Evolutionary conservation across 2,329 filamentous ascomycete species (phyloP).

Genomic region (Cercospora zeina): DNA sequence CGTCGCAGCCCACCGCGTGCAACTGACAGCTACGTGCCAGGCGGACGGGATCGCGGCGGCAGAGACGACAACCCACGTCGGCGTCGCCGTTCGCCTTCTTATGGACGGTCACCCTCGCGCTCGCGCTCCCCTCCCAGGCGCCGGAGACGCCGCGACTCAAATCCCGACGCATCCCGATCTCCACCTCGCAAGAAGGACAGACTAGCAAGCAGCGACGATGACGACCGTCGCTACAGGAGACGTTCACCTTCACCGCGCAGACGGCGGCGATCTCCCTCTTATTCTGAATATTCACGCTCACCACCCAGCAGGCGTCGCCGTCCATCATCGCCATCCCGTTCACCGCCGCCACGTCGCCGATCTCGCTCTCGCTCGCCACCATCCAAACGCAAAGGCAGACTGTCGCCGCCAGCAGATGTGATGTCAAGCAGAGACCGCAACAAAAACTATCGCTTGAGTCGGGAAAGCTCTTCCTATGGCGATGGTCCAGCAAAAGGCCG

Average conservation of each 20-base stretch:
- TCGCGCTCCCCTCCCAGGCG: constrained; percentile 38
- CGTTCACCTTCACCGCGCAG: constrained; percentile 39
- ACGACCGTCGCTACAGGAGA: constrained; percentile 24
- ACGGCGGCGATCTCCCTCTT: constrained; percentile 58
- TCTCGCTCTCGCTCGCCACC: constrained; percentile 32
- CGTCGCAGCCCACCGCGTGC: constrained; percentile 50
- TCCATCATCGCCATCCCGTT: constrained; percentile 57
- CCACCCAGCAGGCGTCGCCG: constrained; percentile 69
- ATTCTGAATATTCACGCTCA: constrained; percentile 63
- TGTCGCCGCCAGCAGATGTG: constrained; percentile 25
- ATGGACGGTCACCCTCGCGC: constrained; percentile 30
- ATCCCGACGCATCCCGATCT: constrained; percentile 20
- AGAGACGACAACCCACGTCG: constrained; percentile 41
- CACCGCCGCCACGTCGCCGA: constrained; percentile 20
- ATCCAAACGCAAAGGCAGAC: constrained; percentile 31
- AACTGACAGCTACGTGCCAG: constrained; percentile 60
- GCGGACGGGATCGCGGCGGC: constrained; percentile 41
- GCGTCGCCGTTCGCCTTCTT: constrained; percentile 36
- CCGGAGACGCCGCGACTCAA: constrained; percentile 29
- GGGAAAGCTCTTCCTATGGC: constrained; percentile 21
- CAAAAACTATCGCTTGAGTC: constrained; percentile 26
- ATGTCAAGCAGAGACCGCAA: constrained; percentile 23
- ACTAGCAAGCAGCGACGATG: constrained; percentile 21
- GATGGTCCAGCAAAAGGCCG: constrained; percentile 14
- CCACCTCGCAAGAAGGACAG: constrained; percentile 23